These are phyloP conservation scores for Syzygium aqueum DNA, from an alignment of 345 rosid species.

Conservation along the genomic window DNA sequence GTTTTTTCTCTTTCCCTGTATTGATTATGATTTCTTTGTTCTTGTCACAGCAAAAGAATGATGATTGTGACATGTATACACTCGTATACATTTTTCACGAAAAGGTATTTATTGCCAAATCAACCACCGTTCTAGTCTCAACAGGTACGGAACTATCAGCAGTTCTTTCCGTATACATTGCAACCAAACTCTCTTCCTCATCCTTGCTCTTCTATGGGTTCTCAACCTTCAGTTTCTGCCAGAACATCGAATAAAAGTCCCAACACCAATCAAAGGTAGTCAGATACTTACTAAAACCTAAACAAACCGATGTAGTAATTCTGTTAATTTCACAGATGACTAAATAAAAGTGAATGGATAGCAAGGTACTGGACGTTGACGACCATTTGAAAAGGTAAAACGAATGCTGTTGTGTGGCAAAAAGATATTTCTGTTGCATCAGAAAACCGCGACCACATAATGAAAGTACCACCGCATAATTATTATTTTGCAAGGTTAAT, in stretches of 20 bases:
- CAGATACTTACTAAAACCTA: not conserved
- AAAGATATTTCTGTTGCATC: not conserved
- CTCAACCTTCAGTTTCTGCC: conserved; percentile 39
- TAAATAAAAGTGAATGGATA: not conserved
- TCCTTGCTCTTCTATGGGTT: conserved; percentile 13
- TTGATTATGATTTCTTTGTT: not conserved
- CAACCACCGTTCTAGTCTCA: conserved; percentile 3
- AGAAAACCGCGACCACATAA: not conserved
- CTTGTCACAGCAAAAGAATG: not conserved
- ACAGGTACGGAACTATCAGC: conserved; percentile 10
- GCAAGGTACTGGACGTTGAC: not conserved
- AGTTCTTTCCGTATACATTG: conserved; percentile 15
- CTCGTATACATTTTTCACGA: not conserved
- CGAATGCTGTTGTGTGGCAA: not conserved
- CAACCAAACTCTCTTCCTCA: not conserved
- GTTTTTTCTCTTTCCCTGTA: not conserved
- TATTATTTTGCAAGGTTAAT: not conserved
- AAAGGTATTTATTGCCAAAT: conserved; percentile 2
- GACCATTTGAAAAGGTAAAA: not conserved
- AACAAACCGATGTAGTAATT: not conserved
- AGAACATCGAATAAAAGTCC: not conserved
- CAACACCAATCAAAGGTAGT: not conserved
- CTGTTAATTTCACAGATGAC: not conserved
- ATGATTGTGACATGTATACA: not conserved
- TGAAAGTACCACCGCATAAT: not conserved